These are phyloP conservation scores for Mucor mucedo DNA, from an alignment of 371 early-diverging fungal genomes.

Conservation along the genomic window DNA sequence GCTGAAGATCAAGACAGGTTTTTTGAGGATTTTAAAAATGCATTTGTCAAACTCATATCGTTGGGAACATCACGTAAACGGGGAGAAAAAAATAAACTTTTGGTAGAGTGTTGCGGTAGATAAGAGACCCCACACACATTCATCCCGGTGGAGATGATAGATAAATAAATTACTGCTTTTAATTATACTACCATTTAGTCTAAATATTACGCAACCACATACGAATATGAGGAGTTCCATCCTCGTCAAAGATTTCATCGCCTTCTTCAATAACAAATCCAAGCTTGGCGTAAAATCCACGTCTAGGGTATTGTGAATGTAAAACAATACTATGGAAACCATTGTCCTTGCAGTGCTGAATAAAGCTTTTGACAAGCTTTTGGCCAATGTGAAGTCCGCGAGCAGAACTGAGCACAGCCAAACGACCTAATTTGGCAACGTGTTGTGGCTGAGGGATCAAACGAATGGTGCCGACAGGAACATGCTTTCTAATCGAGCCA, in stretches of 20 bases:
- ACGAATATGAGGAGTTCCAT: constrained; percentile 50
- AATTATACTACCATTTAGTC: not conserved
- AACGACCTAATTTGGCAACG: constrained; percentile 45
- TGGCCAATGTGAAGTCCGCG: constrained; percentile 44
- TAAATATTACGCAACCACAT: constrained; percentile 34
- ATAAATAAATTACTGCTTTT: too few relatives aligned
- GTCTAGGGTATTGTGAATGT: constrained; percentile 47
- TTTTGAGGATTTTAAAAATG: constrained; percentile 80
- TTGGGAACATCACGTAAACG: constrained; percentile 52
- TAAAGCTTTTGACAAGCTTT: constrained; percentile 30
- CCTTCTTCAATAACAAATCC: constrained; percentile 44
- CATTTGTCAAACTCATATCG: constrained; percentile 82
- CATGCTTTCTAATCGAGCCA: constrained; percentile 9
- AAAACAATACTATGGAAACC: constrained; percentile 29
- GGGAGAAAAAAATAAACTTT: too few relatives aligned
- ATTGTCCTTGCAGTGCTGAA: constrained; percentile 22
- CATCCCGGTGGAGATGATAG: too few relatives aligned
- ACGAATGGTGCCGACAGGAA: constrained; percentile 48
- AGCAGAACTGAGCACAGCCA: constrained; percentile 47
- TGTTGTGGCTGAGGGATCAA: constrained; percentile 22
- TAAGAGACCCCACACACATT: too few relatives aligned
- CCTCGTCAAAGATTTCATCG: constrained; percentile 43
- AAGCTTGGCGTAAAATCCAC: constrained; percentile 47
- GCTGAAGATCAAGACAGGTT: constrained; percentile 75
- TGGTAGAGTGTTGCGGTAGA: too few relatives aligned